Percentiles rank a stretch among this genome's conserved stretches.
These are phyloP conservation scores for Ceratobasidium sp. DNA, from an alignment of 1,284 basidiomycete genomes.

Conservation along the genomic window DNA sequence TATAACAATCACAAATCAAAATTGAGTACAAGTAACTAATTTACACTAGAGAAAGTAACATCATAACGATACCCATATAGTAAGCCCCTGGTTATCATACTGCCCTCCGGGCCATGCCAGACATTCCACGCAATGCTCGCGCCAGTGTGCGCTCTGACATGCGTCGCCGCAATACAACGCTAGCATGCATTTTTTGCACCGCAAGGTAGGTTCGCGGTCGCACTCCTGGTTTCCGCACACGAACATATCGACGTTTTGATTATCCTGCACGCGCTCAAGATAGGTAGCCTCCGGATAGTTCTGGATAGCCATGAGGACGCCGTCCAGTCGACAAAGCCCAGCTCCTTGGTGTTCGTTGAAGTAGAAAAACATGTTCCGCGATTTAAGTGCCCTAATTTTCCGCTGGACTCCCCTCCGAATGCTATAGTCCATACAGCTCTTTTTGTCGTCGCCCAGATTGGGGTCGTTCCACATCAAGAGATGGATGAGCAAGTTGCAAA, in stretches of 20 bases:
- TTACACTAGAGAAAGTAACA: no score
- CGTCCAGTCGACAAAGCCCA: constrained; percentile 23
- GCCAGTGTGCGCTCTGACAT: constrained; percentile 32
- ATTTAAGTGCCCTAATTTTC: constrained; percentile 9
- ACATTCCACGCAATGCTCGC: no score
- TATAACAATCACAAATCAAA: no score
- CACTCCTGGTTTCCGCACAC: constrained; percentile 29
- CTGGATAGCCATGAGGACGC: constrained; percentile 17
- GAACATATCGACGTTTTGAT: no score
- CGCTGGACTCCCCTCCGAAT: constrained; percentile 5
- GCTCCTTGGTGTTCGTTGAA: background rate
- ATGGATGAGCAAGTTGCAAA: constrained; percentile 28
- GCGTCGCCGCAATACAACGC: constrained; percentile 15
- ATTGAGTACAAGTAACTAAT: no score
- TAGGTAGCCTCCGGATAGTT: constrained; percentile 13
- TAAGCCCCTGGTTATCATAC: no score
- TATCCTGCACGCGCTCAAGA: background rate
- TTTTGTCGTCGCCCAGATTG: constrained; percentile 24
- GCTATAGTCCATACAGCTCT: constrained; percentile 12
- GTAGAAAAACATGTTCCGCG: background rate
- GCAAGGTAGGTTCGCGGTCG: background rate
- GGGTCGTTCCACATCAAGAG: constrained; percentile 28
- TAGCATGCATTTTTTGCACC: constrained; percentile 18
- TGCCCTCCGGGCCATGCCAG: no score
- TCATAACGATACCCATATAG: no score